Evolutionary conservation across 177 flowering plant genomes (phyloP).

Genomic region (Vitis hybrid): DNA sequence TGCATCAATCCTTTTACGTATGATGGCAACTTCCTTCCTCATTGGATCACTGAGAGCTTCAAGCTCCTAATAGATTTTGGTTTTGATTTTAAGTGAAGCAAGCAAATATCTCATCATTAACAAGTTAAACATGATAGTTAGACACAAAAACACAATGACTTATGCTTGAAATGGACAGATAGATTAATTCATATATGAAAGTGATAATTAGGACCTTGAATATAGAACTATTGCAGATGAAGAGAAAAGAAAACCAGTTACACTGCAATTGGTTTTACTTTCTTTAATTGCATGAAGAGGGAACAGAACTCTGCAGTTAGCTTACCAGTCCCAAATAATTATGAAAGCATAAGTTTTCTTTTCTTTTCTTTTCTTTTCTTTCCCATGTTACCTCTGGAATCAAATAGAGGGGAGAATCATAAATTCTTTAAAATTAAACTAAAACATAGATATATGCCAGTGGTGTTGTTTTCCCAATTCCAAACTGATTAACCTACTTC

Average conservation of each 20-base stretch:
- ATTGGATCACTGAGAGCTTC: conserved; percentile 50
- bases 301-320: not conserved
- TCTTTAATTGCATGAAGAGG: not conserved
- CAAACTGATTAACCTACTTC: too few species aligned
- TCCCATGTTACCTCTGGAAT: too few species aligned
- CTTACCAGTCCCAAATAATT: too few species aligned
- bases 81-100: not conserved
- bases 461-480: too few species aligned
- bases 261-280: not conserved
- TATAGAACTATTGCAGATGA: not conserved
- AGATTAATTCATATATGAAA: not conserved
- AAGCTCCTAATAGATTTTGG: conserved; percentile 37
- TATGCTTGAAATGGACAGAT: not conserved
- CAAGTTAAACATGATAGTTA: not conserved
- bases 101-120: not conserved
- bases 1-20: conserved; percentile 48
- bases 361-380: too few species aligned
- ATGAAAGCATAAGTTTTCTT: too few species aligned
- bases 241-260: too few species aligned
- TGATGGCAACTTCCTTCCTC: conserved; percentile 43
- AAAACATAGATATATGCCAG: too few species aligned
- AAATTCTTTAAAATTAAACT: too few species aligned
- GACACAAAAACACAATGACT: not conserved
- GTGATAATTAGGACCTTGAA: not conserved
- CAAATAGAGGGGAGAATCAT: too few species aligned